Base-by-base conservation (phyloP, 306 rosid species). In the Bauhinia variegata region DNA sequence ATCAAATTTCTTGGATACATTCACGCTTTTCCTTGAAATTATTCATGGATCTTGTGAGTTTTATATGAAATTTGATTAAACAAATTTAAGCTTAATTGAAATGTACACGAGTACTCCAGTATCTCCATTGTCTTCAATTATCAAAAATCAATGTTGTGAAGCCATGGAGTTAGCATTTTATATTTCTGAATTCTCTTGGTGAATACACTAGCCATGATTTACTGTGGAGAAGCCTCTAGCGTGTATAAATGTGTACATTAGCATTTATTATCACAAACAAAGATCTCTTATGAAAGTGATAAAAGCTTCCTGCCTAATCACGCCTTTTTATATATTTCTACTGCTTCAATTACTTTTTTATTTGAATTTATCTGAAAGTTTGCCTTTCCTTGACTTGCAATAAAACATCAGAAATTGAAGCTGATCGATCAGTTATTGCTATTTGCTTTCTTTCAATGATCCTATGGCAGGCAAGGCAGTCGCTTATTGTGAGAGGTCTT, bases 401-500 rank as follows among this genome's bases (percentile, higher is more conserved):
- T 63, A 30, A 28, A 39, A 33, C n/a, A 44, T 36, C 32, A 65
- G 67, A 42, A 9, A 11, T 62, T 39, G 75, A 57, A 58, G 47
- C 33, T 48, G n/a, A 48, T 57, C 36, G n/a, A 48, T 57, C 36
- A n/a, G 10, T 54, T 60, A 4, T 44, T 52, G 51, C 8, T 18
- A 30, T 11, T 39, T 37, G 46, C 62, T 48, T 61, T 41, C 53
- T 72, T 57, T 32, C 19, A 43, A 43, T 68, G 57, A 46, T 6
- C 54, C 5, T 41, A 23, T 74, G 71, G 33, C 84, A 92, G 98
- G 98, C 98, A 49, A 92, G 98, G 80, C 98, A 92, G 68, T 92
- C 98, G 0, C 96, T 92, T 66, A 70, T 92, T 43, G 96, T 92
- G 44, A 87, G 98, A 79, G 96, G 96, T 36, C 96, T 92, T 60